Evolutionary conservation across 441 rosid species (phyloP).

Genomic region (Adansonia gregorii): DNA sequence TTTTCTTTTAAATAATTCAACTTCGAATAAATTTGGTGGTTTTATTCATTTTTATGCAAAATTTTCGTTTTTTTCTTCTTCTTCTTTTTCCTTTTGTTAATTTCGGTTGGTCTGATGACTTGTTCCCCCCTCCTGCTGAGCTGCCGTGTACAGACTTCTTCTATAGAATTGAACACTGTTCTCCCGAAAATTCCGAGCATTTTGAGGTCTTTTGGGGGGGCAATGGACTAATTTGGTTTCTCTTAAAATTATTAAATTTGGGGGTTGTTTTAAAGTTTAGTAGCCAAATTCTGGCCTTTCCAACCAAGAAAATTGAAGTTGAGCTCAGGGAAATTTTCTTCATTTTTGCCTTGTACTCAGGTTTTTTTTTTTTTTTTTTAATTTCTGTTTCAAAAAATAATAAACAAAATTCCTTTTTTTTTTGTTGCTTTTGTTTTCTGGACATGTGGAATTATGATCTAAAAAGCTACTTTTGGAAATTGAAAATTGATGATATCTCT

Average conservation of each 20-base stretch:
- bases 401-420: neutral
- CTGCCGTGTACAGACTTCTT: conserved; percentile 38
- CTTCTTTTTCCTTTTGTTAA: neutral
- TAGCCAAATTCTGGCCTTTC: conserved; percentile 22
- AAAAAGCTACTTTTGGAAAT: conserved; percentile 10
- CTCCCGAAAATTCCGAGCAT: neutral
- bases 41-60: neutral
- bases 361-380: neutral
- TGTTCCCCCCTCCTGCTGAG: conserved; percentile 16
- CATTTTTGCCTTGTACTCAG: neutral
- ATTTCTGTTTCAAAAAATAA: neutral
- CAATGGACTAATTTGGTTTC: neutral
- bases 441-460: conserved; percentile 11
- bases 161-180: neutral
- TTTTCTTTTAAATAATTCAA: neutral
- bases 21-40: neutral
- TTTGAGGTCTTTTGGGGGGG: conserved; percentile 16
- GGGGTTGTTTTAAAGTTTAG: neutral
- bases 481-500: neutral
- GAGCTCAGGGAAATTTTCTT: neutral
- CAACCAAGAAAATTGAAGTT: conserved; percentile 27
- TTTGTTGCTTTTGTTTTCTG: neutral
- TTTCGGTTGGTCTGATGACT: conserved; percentile 36
- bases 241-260: conserved; percentile 5
- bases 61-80: neutral